phyloP scores from a whole-genome alignment of 495 filamentous ascomycete genomes.

The Talaromyces adpressus region DNA sequence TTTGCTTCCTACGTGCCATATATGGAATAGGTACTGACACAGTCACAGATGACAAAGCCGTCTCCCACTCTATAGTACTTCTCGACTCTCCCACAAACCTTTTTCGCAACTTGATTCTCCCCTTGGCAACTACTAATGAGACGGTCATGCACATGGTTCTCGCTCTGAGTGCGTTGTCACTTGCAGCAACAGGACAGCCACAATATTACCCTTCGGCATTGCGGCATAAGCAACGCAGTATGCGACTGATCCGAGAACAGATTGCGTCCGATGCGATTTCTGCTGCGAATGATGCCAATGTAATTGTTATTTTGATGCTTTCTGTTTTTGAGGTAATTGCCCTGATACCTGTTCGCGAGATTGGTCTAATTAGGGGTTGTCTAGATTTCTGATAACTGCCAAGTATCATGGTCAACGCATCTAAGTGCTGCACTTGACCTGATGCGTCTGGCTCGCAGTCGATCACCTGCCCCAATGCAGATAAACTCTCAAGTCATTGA shows the following conservation, averaged over 20 bases:
- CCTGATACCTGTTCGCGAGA: background rate
- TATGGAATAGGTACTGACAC: background rate
- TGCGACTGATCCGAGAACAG: slow-evolving; percentile 4
- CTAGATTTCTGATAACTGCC: slow-evolving; percentile 8
- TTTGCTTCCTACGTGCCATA: background rate
- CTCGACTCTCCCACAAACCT: slow-evolving; percentile 4
- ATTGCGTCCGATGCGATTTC: background rate
- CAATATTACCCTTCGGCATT: background rate
- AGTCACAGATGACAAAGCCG: slow-evolving; percentile 1
- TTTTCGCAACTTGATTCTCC: slow-evolving; percentile 5
- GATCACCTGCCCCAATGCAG: background rate
- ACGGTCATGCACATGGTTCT: slow-evolving; percentile 8
- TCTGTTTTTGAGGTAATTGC: slow-evolving; percentile 6
- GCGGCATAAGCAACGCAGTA: slow-evolving; percentile 8
- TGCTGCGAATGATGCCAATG: slow-evolving; percentile 3
- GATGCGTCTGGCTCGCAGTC: slow-evolving; percentile 1
- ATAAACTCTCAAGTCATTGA: slow-evolving; percentile 2
- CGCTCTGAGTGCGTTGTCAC: slow-evolving; percentile 2
- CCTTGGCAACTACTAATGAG: background rate
- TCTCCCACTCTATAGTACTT: slow-evolving; percentile 5
- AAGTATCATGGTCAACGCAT: slow-evolving; percentile 6
- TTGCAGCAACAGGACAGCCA: slow-evolving; percentile 1
- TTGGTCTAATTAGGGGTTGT: background rate
- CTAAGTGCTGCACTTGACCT: slow-evolving; percentile 4
- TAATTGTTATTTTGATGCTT: slow-evolving; percentile 8